A percentile compares a stretch with the other conserved stretches of the same genome.
Evolutionary conservation across 2,329 filamentous ascomycete genomes (phyloP).

Genomic region (Venturia pyrina): DNA sequence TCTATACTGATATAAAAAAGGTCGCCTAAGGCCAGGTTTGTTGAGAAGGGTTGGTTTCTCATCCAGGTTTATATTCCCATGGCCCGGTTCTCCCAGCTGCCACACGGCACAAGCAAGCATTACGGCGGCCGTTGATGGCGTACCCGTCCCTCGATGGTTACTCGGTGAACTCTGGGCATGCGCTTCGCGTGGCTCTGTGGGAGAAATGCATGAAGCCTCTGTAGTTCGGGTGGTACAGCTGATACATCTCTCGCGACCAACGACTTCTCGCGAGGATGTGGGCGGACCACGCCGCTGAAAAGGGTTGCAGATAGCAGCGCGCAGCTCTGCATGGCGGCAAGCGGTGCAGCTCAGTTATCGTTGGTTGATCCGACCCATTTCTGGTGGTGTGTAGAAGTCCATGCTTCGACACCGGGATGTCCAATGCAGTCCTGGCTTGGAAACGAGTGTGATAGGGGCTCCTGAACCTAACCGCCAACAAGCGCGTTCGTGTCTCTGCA

Average conservation of each 20-base stretch:
- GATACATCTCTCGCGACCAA: neutral
- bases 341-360: neutral
- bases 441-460: neutral
- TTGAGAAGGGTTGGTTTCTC: neutral
- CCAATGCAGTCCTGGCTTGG: neutral
- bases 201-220: neutral
- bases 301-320: constrained; percentile 1
- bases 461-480: neutral
- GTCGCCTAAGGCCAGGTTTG: neutral
- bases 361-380: neutral
- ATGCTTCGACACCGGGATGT: neutral
- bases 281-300: neutral
- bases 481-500: neutral
- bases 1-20: neutral
- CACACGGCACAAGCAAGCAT: neutral
- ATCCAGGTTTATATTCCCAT: neutral
- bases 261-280: neutral
- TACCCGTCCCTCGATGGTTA: neutral
- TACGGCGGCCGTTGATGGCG: neutral
- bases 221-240: neutral
- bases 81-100: neutral
- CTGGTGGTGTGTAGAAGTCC: neutral
- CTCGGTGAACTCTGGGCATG: neutral
- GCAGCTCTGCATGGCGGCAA: constrained; percentile 3
- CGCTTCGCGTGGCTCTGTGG: neutral